Evolutionary conservation across 768 basidiomycete genomes (phyloP), one percentile per base, ranked within the genome.

Genomic region (Mycena chlorophos): DNA sequence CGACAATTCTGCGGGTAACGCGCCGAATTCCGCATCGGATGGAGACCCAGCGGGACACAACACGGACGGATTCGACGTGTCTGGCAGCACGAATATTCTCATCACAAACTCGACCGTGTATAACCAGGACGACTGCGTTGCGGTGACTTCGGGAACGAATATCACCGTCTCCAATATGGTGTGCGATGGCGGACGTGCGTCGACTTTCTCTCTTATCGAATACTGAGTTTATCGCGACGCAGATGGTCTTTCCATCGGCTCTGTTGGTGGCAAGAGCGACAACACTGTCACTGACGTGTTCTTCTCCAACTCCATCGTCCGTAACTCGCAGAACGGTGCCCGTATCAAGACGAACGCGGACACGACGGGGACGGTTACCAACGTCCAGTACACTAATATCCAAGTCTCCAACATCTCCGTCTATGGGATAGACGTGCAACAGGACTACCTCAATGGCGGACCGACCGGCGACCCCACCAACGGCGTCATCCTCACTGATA

Each of bases 121-220:
- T 46, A 57, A 57, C 46, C 56, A 57, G 19, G 56, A 57, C 47
- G 56, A 57, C 20, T 57, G 56, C 29, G 56, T 57, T 38, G 56
- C 56, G 28, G 39, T 57, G 46, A 57, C 51, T 3, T 57, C 56
- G 20, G 56, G 56, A 14, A 42, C 22, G 17, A 49, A 49, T 34
- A 43, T 57, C 38, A 53, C 51, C 12, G 51, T 57, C 23, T 49
- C 51, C 37, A 53, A 53, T 51, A 29, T 57, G 51, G 34, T 46
- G 6, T 57, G 56, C 47, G 40, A 52, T 38, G 56, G 56, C 8
- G 51, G 56, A 17, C 56, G 31, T 34, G 31, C 31, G 17, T 34
- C 31, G 31, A 17, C 31, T 17, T 34, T 34, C 17, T 34, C 31
- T 17, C 31, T 34, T 8, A 8, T 34, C 31, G 31, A 8, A 8